Conservation (phyloP, 2,329 filamentous ascomycete genomes). For the Botryotinia narcissicola region DNA sequence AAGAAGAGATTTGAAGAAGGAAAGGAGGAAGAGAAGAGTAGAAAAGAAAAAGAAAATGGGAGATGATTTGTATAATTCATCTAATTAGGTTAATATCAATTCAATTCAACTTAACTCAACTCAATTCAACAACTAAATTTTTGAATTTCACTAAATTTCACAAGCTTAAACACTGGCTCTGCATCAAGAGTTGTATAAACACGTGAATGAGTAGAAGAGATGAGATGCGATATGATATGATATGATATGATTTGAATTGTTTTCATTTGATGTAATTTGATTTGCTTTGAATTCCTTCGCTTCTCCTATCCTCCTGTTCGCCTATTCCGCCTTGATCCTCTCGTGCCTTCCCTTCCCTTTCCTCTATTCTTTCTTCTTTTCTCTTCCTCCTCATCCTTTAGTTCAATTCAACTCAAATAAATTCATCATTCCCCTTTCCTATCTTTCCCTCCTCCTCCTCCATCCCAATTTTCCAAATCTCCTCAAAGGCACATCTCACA, state of each 20-base stretch:
- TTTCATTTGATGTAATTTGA: not conserved
- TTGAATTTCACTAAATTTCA: too few relatives aligned
- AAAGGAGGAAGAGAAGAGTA: too few relatives aligned
- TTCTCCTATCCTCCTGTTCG: not conserved
- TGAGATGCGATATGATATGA: not conserved
- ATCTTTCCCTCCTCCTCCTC: not conserved
- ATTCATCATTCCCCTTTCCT: not conserved
- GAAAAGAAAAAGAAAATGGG: too few relatives aligned
- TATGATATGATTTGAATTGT: not conserved
- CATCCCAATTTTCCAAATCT: not conserved
- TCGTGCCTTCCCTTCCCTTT: not conserved
- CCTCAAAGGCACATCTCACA: not conserved
- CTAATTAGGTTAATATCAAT: too few relatives aligned
- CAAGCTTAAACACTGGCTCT: not conserved
- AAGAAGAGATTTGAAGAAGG: too few relatives aligned
- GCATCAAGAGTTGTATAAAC: rapidly evolving
- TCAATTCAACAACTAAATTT: too few relatives aligned
- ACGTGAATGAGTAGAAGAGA: not conserved
- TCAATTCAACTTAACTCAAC: too few relatives aligned
- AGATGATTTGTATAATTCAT: too few relatives aligned
- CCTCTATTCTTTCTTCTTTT: not conserved
- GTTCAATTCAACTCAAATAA: not conserved
- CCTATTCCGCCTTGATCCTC: not conserved
- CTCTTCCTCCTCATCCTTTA: not conserved
- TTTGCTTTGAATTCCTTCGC: not conserved